Evolutionary conservation across 2,329 filamentous ascomycete genomes (phyloP), one percentile per base, ranked within the genome.

Genomic region (Hirsutella minnesotensis): DNA sequence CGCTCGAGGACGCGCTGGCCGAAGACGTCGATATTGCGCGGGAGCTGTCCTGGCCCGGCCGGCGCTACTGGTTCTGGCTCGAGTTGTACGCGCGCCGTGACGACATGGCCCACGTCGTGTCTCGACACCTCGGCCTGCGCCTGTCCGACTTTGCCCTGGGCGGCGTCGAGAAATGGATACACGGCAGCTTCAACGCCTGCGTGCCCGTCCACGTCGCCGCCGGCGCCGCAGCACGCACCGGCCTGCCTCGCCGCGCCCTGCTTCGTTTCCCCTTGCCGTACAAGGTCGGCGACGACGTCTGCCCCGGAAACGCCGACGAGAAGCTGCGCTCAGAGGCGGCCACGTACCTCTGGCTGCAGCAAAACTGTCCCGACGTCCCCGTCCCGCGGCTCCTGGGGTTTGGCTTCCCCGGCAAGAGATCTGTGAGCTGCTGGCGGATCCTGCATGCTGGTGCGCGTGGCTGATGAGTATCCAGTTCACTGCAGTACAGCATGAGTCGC

Each of bases 261-360:
- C 44, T 60, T 35, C 52, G 56, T n/a, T 55, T 59, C 40, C 55
- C 62, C 38, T 46, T 62, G 44, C 58, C 58, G 20, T 58, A 58
- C 46, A 60, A 60, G 41, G 49, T 65, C 5, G 65, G 64, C 9
- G 65, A 68, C 42, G 44, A 41, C 12, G 45, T 38, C 20, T 45
- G 55, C 44, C 63, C 62, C 12, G 66, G 64, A n/a, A 67, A 63
- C 42, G 56, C 54, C n/a, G 62, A 70, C 34, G 64, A 69, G 49
- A 68, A 69, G 53, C 27, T 68, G 15, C 47, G 47, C 13, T 49
- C 44, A 29, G 52, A 54, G 41, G 49, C 46, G 20, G 51, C 47
- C 0, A 48, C 48, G 8, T 50, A 53, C 37, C 38, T 42, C 12
- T 54, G 49, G 51, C 41, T 54, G 42, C 49, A 54, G 38, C 41